Evolutionary conservation across 257 asterid species (phyloP).

Genomic region (Thymus mandschuricus): DNA sequence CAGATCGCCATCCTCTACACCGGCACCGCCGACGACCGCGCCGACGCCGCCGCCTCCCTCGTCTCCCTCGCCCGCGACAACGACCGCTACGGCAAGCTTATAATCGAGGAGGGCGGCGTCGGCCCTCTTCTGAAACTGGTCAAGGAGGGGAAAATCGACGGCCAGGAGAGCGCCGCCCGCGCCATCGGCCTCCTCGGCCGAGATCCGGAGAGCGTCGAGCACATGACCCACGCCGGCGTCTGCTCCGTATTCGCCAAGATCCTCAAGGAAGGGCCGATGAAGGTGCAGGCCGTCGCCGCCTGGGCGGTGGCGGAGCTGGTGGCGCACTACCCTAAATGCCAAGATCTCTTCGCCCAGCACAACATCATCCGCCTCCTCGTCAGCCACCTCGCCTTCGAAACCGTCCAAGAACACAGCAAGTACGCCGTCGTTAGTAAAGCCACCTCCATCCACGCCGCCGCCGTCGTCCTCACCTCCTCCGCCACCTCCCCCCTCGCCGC

Average conservation of each 20-base stretch:
- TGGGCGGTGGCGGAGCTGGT: constrained; percentile 77
- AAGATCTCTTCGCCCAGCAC: constrained; percentile 68
- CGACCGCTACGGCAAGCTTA: constrained; percentile 66
- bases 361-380: constrained; percentile 62
- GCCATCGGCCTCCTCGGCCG: constrained; percentile 70
- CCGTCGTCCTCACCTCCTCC: constrained; percentile 48
- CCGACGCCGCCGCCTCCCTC: constrained; percentile 69
- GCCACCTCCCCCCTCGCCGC: neutral
- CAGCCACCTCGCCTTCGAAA: constrained; percentile 68
- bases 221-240: constrained; percentile 67
- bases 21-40: constrained; percentile 56
- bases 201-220: constrained; percentile 73
- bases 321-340: constrained; percentile 60
- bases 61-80: constrained; percentile 70
- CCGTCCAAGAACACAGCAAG: constrained; percentile 73
- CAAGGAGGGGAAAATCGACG: constrained; percentile 68
- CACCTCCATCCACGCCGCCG: constrained; percentile 72
- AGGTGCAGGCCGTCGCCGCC: constrained; percentile 69
- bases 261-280: constrained; percentile 70
- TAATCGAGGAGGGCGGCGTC: constrained; percentile 77
- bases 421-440: constrained; percentile 66
- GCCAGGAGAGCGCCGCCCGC: constrained; percentile 67
- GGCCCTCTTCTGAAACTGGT: constrained; percentile 63
- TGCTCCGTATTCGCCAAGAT: constrained; percentile 68
- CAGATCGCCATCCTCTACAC: constrained; percentile 70